Evolutionary conservation across 2,329 filamentous ascomycete species (phyloP).

Genomic region (Drechslerella dactyloides): DNA sequence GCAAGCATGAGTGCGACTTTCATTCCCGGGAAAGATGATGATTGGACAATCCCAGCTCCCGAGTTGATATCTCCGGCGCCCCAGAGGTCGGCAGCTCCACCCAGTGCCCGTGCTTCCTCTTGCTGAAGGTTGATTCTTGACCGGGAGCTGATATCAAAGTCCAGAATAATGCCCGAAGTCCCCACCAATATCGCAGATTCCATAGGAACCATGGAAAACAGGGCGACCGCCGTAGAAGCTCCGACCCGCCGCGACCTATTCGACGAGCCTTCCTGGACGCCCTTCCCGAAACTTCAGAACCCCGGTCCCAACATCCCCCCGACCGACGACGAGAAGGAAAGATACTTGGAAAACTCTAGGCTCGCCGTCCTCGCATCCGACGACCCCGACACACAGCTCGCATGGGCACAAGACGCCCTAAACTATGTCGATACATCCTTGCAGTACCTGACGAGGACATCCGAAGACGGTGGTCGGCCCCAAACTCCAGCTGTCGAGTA

Average conservation of each 20-base stretch:
- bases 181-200: constrained; percentile 96
- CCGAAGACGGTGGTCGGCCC: constrained; percentile 68
- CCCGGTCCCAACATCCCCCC: constrained; percentile 86
- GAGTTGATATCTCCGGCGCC: constrained; percentile 73
- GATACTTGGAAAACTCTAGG: constrained; percentile 82
- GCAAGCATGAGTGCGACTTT: constrained; percentile 67
- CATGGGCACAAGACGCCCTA: constrained; percentile 92
- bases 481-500: constrained; percentile 86
- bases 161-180: constrained; percentile 90
- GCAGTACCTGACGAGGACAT: constrained; percentile 75
- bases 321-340: constrained; percentile 91
- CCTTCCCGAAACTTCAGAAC: constrained; percentile 82
- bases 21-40: constrained; percentile 71
- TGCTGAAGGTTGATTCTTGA: not conserved
- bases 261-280: constrained; percentile 78
- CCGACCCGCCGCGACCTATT: constrained; percentile 40
- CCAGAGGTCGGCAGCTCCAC: constrained; percentile 64
- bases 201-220: constrained; percentile 47
- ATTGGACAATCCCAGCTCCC: constrained; percentile 70
- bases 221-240: constrained; percentile 50
- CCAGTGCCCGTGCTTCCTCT: constrained; percentile 11
- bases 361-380: constrained; percentile 86
- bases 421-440: constrained; percentile 84
- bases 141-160: constrained; percentile 40
- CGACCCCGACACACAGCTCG: constrained; percentile 93